These are phyloP conservation scores for Boletus rufocinnamomeus DNA, from an alignment of 768 basidiomycete species.

Conservation along the genomic window DNA sequence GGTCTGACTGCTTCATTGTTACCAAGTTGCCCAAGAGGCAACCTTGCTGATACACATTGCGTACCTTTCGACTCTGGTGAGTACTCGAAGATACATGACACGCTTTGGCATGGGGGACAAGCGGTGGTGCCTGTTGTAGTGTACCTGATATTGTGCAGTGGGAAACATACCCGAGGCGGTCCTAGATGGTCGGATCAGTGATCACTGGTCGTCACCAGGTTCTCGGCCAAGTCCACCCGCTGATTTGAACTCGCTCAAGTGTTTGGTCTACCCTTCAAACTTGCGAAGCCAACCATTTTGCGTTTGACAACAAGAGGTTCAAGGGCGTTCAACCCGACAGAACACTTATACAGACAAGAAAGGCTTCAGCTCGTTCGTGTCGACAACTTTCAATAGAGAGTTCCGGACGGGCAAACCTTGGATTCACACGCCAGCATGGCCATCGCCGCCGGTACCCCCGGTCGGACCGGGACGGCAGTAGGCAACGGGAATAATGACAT, in stretches of 20 bases:
- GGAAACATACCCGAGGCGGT: too few relatives aligned
- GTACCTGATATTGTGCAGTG: neutral
- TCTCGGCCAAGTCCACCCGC: too few relatives aligned
- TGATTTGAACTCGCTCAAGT: too few relatives aligned
- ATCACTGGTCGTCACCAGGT: too few relatives aligned
- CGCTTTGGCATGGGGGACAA: too few relatives aligned
- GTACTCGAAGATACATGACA: neutral
- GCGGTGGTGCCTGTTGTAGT: neutral
- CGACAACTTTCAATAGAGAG: neutral
- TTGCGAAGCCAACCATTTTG: neutral
- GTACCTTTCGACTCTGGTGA: neutral
- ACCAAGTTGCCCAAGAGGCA: neutral
- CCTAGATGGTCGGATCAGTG: too few relatives aligned
- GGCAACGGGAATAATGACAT: neutral
- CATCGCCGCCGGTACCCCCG: too few relatives aligned
- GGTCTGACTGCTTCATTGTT: neutral
- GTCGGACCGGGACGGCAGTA: neutral
- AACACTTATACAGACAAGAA: neutral
- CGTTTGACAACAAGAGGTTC: neutral
- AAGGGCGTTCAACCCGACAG: neutral
- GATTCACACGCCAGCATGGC: neutral
- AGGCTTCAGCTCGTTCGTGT: neutral
- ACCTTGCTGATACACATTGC: neutral
- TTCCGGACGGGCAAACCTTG: neutral
- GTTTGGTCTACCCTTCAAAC: neutral